Evolutionary conservation across 2,329 filamentous ascomycete species (phyloP).

Genomic region (Monosporascus sp.): DNA sequence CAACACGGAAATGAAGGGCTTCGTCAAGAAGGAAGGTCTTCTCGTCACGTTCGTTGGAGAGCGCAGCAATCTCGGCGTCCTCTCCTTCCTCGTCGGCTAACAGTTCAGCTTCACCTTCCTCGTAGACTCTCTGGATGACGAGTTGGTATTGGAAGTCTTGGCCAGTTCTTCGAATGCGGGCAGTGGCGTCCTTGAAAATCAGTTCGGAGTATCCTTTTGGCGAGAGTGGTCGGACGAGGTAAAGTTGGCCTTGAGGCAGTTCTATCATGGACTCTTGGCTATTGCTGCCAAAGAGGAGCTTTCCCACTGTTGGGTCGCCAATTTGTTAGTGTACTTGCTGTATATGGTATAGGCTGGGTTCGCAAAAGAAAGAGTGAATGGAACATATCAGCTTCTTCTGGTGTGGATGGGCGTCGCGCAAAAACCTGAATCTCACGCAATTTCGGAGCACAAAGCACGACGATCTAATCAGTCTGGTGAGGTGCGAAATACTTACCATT

Average conservation of each 20-base stretch:
- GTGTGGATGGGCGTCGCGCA: no score
- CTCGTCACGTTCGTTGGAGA: slow-evolving; percentile 82
- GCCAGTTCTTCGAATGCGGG: slow-evolving; percentile 84
- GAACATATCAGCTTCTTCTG: not conserved
- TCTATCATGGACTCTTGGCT: slow-evolving; percentile 93
- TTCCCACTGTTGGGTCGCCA: slow-evolving; percentile 60
- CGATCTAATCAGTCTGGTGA: slow-evolving; percentile 3
- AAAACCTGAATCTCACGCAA: no score
- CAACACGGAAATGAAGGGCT: slow-evolving; percentile 77
- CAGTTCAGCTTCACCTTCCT: slow-evolving; percentile 92
- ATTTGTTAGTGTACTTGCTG: not conserved
- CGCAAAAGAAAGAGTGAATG: slow-evolving; percentile 3
- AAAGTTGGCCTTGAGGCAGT: slow-evolving; percentile 91
- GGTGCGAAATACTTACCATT: slow-evolving; percentile 29
- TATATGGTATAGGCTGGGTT: not conserved
- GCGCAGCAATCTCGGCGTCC: slow-evolving; percentile 69
- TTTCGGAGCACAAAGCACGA: not conserved
- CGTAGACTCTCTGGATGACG: slow-evolving; percentile 91
- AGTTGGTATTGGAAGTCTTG: slow-evolving; percentile 98
- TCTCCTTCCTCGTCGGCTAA: slow-evolving; percentile 85
- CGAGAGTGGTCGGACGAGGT: slow-evolving; percentile 89
- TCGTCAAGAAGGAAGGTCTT: slow-evolving; percentile 97
- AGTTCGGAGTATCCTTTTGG: slow-evolving; percentile 98
- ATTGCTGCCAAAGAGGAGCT: slow-evolving; percentile 81
- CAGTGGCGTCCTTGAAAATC: slow-evolving; percentile 95